Percentiles rank a stretch among this genome's conserved stretches.
Conservation (phyloP, 768 basidiomycete species). For the Favolaschia claudopus region DNA sequence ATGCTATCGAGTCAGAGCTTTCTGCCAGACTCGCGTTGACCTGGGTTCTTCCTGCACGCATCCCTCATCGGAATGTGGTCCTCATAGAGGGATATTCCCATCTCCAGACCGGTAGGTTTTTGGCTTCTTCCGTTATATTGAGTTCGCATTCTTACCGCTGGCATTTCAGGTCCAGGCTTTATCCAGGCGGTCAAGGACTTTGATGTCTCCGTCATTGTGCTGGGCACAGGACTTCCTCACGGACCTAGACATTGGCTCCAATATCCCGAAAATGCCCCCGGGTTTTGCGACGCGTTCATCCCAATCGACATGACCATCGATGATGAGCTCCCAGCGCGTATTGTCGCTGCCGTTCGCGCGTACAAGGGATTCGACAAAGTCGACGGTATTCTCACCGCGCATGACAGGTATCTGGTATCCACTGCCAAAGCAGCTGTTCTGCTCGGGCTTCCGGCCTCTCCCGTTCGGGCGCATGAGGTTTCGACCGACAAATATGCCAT, state of each 20-base stretch:
- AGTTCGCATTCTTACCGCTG: no score
- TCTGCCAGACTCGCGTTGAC: constrained; percentile 1
- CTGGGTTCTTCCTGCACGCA: constrained; percentile 1
- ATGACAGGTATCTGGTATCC: constrained; percentile 20
- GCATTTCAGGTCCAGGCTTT: constrained; percentile 5
- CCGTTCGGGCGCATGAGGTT: constrained; percentile 10
- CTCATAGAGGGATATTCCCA: constrained; percentile 15
- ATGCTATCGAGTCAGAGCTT: constrained; percentile 7
- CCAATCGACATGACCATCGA: constrained; percentile 21
- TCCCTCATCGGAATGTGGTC: constrained; percentile 6
- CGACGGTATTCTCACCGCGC: constrained; percentile 16
- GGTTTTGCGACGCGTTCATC: constrained; percentile 22
- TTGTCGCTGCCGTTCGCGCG: constrained; percentile 8
- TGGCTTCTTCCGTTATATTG: neutral
- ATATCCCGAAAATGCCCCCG: constrained; percentile 13
- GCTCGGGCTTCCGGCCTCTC: constrained; percentile 13
- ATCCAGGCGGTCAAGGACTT: constrained; percentile 16
- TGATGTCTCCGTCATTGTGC: constrained; percentile 11
- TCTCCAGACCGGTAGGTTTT: constrained; percentile 17
- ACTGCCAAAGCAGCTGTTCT: constrained; percentile 15
- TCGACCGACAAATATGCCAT: constrained; percentile 19
- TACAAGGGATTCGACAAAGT: constrained; percentile 9
- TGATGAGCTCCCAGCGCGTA: constrained; percentile 8
- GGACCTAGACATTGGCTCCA: constrained; percentile 20
- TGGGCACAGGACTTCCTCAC: constrained; percentile 15